Percentiles rank a stretch among this genome's conserved stretches.
Evolutionary conservation across 306 rosid genomes (phyloP).

Genomic region (Medicago truncatula): MtrunA17r5.0-ANR NC_053048.1:44198001-44198500

Average conservation of each 20-base stretch:
- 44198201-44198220: neutral
- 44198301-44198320: slow-evolving; percentile 4
- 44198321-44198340: slow-evolving; percentile 67
- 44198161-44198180: neutral
- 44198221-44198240: neutral
- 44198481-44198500: slow-evolving; percentile 57
- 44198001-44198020: neutral
- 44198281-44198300: neutral
- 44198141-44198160: neutral
- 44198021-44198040: neutral
- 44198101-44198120: neutral
- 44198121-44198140: neutral
- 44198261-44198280: neutral
- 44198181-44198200: neutral
- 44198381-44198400: slow-evolving; percentile 55
- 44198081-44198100: neutral
- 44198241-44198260: neutral
- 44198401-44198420: slow-evolving; percentile 78
- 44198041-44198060: neutral
- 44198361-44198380: neutral
- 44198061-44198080: neutral
- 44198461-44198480: slow-evolving; percentile 49
- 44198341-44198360: slow-evolving; percentile 69
- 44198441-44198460: slow-evolving; percentile 52
- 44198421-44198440: slow-evolving; percentile 65